Evolutionary conservation across 257 asterid genomes (phyloP), one percentile per base, ranked within the genome.

Genomic region (Haberlea rhodopensis): DNA sequence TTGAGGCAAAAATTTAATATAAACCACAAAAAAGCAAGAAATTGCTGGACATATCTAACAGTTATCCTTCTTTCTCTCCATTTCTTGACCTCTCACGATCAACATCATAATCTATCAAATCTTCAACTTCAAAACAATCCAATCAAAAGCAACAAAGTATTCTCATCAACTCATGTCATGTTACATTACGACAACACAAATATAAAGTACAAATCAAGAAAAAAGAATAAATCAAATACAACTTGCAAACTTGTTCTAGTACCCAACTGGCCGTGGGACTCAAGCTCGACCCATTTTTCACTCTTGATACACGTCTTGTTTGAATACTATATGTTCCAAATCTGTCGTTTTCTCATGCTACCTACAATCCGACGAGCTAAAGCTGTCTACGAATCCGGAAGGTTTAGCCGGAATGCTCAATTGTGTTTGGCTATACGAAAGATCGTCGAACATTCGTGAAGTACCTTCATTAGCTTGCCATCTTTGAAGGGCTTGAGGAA

Each of bases 391-490:
- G 0, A 92, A 84, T 29, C 94, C 97, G 0, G 78, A 59, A 10
- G 98, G 95, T 43, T 89, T 87, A 0, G 88, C 56, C 21, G 96
- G 95, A 57, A 89, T 82, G 84, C 94, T 92, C 7, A 97, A 80
- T 54, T 87, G 94, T 0, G 97, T 74, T 65, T 85, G 80, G 20
- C 51, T 16, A 67, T 32, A 67, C 0, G 97, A 92, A 52, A 85
- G 8, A 66, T 87, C 89, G 15, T 84, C 90, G 21, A 89, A 89
- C 96, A 92, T 87, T 80, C 95, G 84, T 3, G 97, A 92, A 64
- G 97, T 87, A 1, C 99, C 97, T 73, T 89, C 95, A 49, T 84
- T 84, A 0, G 88, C 85, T 68, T 87, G 97, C 99, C 99, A 92
- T 82, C 95, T 82, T 68, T 79, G 88, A n/a, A 92, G 90, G 56